Evolutionary conservation across 2,329 filamentous ascomycete genomes (phyloP).

Genomic region (Colletotrichum somersetense): DNA sequence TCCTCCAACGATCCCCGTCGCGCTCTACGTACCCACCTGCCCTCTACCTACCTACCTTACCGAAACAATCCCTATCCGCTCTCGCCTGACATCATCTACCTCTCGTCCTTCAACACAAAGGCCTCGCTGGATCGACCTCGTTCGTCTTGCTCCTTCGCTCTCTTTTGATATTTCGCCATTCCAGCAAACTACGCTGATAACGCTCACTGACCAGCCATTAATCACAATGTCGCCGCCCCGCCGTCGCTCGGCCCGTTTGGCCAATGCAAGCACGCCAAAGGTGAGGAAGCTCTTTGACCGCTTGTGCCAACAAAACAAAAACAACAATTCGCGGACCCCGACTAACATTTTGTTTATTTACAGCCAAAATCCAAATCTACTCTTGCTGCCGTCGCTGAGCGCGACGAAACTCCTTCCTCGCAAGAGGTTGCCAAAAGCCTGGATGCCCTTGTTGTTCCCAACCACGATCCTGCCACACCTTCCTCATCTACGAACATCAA

Average conservation of each 20-base stretch:
- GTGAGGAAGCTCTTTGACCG: conserved; percentile 47
- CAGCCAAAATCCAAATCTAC: conserved; percentile 49
- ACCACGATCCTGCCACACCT: conserved; percentile 65
- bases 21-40: conserved; percentile 29
- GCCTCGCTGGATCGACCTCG: conserved; percentile 23
- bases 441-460: conserved; percentile 51
- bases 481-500: conserved; percentile 74
- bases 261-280: conserved; percentile 51
- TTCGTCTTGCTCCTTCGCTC: conserved; percentile 13
- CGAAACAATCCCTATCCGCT: conserved; percentile 24
- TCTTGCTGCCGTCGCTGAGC: conserved; percentile 60
- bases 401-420: conserved; percentile 52
- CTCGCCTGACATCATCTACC: conserved; percentile 41
- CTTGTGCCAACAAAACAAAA: conserved; percentile 27
- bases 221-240: conserved; percentile 56
- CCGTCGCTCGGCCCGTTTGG: conserved; percentile 60
- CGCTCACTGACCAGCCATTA: conserved; percentile 39
- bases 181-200: conserved; percentile 18
- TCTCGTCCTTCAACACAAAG: conserved; percentile 15
- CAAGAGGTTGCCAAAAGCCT: conserved; percentile 47
- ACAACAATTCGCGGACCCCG: conserved; percentile 12
- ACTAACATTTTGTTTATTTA: conserved; percentile 32
- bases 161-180: not conserved
- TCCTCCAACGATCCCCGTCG: conserved; percentile 33
- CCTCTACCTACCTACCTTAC: not conserved